Conservation (phyloP, 139 green algal species). For the Gonium pectorale region DNA sequence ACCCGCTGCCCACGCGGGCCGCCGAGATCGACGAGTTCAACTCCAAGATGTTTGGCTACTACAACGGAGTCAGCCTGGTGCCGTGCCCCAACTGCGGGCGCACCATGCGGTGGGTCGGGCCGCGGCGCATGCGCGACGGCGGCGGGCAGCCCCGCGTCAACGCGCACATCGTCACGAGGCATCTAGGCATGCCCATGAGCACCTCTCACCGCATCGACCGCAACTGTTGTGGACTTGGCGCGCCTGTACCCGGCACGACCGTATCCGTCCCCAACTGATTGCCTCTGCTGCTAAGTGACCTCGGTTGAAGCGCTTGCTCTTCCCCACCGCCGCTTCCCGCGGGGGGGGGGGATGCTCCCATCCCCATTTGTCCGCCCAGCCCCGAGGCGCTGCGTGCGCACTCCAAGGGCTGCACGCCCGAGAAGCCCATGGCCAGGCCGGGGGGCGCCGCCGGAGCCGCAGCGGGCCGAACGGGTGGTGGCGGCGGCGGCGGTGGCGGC, state of each 20-base stretch:
- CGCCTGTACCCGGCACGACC: too few relatives aligned
- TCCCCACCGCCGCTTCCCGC: too few relatives aligned
- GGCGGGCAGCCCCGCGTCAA: too few relatives aligned
- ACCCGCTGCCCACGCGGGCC: constrained; percentile 56
- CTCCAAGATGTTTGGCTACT: constrained; percentile 58
- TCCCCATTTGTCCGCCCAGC: not conserved
- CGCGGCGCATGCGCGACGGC: too few relatives aligned
- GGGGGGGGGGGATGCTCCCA: too few relatives aligned
- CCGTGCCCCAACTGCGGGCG: constrained; percentile 54
- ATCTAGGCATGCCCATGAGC: too few relatives aligned
- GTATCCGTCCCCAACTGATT: too few relatives aligned
- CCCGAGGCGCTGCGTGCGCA: constrained; percentile 56
- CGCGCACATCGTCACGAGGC: too few relatives aligned
- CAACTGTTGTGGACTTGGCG: too few relatives aligned
- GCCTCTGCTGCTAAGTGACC: too few relatives aligned
- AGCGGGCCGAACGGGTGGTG: not conserved
- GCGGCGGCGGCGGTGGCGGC: not conserved
- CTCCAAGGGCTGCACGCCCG: constrained; percentile 60
- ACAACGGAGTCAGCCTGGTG: constrained; percentile 45
- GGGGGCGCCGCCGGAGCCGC: not conserved
- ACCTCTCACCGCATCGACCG: too few relatives aligned
- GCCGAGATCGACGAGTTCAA: constrained; percentile 65
- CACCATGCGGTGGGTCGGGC: constrained; percentile 49
- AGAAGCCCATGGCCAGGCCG: not conserved
- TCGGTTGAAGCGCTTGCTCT: too few relatives aligned